These are phyloP conservation scores for Cokeromyces recurvatus DNA, from an alignment of 371 early-diverging fungal genomes.

Conservation along the genomic window DNA sequence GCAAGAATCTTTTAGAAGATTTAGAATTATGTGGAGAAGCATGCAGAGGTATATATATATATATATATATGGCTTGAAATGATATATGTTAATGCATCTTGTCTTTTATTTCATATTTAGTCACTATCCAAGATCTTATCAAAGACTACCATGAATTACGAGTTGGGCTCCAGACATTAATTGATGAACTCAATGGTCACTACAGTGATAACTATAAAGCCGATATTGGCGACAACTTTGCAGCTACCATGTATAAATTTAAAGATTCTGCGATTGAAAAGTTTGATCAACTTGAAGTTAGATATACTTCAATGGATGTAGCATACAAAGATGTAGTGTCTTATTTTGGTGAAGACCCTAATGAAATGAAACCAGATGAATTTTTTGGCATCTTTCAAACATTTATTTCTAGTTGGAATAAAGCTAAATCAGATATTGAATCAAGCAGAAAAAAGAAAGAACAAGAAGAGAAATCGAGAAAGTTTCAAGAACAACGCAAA, in stretches of 20 bases:
- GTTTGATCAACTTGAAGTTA: constrained; percentile 47
- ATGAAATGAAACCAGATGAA: constrained; percentile 79
- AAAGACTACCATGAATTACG: constrained; percentile 56
- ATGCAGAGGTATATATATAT: constrained; percentile 58
- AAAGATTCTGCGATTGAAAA: constrained; percentile 42
- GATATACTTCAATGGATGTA: constrained; percentile 57
- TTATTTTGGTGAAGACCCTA: constrained; percentile 82
- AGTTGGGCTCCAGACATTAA: constrained; percentile 51
- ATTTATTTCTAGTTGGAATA: constrained; percentile 69
- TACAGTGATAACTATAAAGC: constrained; percentile 27
- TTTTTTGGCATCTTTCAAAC: constrained; percentile 87
- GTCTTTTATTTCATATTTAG: too few relatives aligned
- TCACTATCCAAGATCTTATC: constrained; percentile 53
- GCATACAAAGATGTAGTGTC: constrained; percentile 66
- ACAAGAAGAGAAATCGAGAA: constrained; percentile 31
- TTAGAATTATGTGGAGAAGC: constrained; percentile 69
- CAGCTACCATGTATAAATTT: constrained; percentile 45
- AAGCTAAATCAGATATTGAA: constrained; percentile 34
- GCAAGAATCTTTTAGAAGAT: constrained; percentile 57
- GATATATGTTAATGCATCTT: not conserved
- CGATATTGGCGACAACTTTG: constrained; percentile 33
- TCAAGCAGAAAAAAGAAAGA: constrained; percentile 28
- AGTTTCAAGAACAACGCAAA: constrained; percentile 46
- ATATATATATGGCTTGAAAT: not conserved
- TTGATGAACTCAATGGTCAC: constrained; percentile 43